Evolutionary conservation across 2,329 filamentous ascomycete species (phyloP).

Genomic region (Zymoseptoria brevis): DNA sequence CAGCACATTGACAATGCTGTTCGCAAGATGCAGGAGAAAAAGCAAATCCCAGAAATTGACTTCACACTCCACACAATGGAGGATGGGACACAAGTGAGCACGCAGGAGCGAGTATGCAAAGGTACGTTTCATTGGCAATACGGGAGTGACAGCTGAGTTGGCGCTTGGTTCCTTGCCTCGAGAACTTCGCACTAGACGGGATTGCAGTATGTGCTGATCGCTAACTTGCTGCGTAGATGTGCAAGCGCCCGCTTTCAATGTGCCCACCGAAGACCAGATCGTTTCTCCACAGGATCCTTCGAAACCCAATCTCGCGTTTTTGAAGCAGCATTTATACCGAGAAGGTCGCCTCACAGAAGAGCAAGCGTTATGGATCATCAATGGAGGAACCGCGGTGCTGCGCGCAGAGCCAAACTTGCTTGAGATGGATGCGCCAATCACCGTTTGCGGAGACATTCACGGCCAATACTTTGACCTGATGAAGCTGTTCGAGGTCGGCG

Average conservation of each 20-base stretch:
- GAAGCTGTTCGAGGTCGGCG: conserved; percentile 98
- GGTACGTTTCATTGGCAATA: conserved; percentile 47
- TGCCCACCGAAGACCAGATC: conserved; percentile 90
- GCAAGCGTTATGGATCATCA: conserved; percentile 92
- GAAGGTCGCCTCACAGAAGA: conserved; percentile 96
- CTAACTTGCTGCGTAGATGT: conserved; percentile 58
- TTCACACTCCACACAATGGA: conserved; percentile 99
- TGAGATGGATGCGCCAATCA: conserved; percentile 99
- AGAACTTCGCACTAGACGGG: neutral
- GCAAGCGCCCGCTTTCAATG: conserved; percentile 89
- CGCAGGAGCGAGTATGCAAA: conserved; percentile 94
- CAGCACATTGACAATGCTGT: conserved; percentile 72
- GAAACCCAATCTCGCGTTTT: conserved; percentile 87
- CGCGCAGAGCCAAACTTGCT: conserved; percentile 87
- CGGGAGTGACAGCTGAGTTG: neutral
- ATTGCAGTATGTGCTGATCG: conserved; percentile 1
- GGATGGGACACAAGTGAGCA: conserved; percentile 91
- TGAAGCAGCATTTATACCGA: conserved; percentile 97
- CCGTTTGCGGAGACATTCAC: conserved; percentile 95
- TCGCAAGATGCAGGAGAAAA: conserved; percentile 89
- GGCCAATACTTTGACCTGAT: conserved; percentile 99
- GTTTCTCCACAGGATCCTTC: conserved; percentile 75
- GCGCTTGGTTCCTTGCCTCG: neutral
- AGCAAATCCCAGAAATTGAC: conserved; percentile 93
- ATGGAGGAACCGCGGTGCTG: conserved; percentile 77